These are phyloP conservation scores for Pseudocercospora crystallina DNA, from an alignment of 2,329 filamentous ascomycete species.

Conservation along the genomic window DNA sequence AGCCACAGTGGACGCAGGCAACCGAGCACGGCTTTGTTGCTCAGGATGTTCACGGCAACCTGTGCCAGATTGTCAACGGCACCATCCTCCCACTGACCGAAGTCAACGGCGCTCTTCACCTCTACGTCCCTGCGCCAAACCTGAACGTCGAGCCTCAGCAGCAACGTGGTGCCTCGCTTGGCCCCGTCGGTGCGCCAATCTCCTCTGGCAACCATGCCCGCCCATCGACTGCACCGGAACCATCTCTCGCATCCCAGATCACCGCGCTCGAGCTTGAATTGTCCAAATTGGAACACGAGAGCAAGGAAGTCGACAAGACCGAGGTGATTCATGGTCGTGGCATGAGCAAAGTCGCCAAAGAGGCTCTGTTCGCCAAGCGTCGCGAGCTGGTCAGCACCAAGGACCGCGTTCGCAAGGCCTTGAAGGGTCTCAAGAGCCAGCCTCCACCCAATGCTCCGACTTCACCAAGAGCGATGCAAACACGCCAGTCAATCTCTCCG, in stretches of 20 bases:
- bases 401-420: slow-evolving; percentile 37
- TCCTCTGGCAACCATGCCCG: background rate
- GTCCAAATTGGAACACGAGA: slow-evolving; percentile 37
- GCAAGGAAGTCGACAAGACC: slow-evolving; percentile 38
- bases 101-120: slow-evolving; percentile 34
- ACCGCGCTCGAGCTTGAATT: slow-evolving; percentile 38
- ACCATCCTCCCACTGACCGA: slow-evolving; percentile 36
- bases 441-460: slow-evolving; percentile 25
- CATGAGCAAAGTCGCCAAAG: slow-evolving; percentile 33
- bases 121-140: slow-evolving; percentile 40
- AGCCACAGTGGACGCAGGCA: slow-evolving; percentile 26
- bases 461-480: slow-evolving; percentile 24
- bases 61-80: slow-evolving; percentile 40
- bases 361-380: slow-evolving; percentile 34
- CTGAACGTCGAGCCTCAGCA: slow-evolving; percentile 27
- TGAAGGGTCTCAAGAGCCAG: slow-evolving; percentile 34
- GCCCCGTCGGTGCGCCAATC: background rate
- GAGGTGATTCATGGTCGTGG: slow-evolving; percentile 37
- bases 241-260: slow-evolving; percentile 33
- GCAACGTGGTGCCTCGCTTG: background rate
- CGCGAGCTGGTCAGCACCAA: slow-evolving; percentile 34
- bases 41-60: slow-evolving; percentile 36
- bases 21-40: slow-evolving; percentile 39
- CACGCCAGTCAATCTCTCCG: slow-evolving; percentile 26
- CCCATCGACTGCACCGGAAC: slow-evolving; percentile 18